Conservation (phyloP, 805 yeast species). For the Yarrowia sp. region DNA sequence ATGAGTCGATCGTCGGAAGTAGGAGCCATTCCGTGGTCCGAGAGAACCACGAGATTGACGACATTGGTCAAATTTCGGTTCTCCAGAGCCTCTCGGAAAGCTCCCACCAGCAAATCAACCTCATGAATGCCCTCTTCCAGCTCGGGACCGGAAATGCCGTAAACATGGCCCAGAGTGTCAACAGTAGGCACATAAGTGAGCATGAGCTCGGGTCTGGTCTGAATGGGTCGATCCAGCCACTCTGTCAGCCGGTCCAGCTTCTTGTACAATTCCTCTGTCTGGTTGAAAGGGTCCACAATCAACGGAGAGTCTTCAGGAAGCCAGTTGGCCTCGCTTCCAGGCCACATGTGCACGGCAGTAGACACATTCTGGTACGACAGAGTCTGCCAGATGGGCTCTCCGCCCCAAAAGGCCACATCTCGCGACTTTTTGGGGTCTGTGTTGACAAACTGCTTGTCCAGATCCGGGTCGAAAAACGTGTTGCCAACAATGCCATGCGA, state of each 20-base stretch:
- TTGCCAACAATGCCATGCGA: constrained; percentile 87
- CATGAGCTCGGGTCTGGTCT: constrained; percentile 70
- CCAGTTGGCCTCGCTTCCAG: constrained; percentile 78
- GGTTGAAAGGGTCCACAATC: constrained; percentile 59
- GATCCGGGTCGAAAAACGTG: constrained; percentile 63
- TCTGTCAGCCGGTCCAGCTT: constrained; percentile 57
- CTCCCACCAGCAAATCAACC: constrained; percentile 63
- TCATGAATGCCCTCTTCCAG: constrained; percentile 51
- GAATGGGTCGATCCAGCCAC: constrained; percentile 60
- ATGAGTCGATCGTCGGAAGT: constrained; percentile 67
- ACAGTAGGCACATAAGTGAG: constrained; percentile 77
- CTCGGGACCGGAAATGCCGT: constrained; percentile 63
- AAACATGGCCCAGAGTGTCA: constrained; percentile 71
- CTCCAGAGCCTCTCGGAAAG: constrained; percentile 47
- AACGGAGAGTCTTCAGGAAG: constrained; percentile 48
- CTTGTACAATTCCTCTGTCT: constrained; percentile 52
- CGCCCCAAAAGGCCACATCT: constrained; percentile 75
- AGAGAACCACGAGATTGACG: constrained; percentile 67
- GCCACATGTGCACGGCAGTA: constrained; percentile 94
- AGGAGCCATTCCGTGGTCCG: constrained; percentile 95
- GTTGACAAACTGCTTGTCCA: constrained; percentile 57
- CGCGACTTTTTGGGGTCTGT: constrained; percentile 53
- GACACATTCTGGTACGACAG: constrained; percentile 58
- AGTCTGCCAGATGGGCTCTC: constrained; percentile 85
- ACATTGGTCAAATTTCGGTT: constrained; percentile 58